Conservation (phyloP, 2,329 filamentous ascomycete species). For the Scytalidium lignicola region DNA sequence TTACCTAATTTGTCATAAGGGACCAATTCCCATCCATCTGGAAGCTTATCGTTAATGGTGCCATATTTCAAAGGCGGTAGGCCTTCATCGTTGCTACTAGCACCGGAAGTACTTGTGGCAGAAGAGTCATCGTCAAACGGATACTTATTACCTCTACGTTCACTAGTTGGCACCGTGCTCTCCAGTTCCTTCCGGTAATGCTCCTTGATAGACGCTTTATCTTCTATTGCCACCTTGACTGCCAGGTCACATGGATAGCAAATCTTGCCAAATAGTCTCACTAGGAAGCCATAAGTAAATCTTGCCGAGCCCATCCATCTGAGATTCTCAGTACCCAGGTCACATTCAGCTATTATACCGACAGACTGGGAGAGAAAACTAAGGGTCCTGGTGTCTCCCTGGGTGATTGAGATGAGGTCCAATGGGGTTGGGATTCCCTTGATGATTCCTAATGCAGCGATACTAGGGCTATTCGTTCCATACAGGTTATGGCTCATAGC, state of each 20-base stretch:
- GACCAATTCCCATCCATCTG: constrained; percentile 69
- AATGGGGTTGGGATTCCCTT: constrained; percentile 82
- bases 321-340: constrained; percentile 83
- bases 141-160: constrained; percentile 23
- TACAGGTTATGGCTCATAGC: constrained; percentile 88
- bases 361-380: constrained; percentile 90
- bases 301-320: constrained; percentile 87
- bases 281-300: constrained; percentile 81
- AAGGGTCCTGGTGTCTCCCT: constrained; percentile 66
- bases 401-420: constrained; percentile 83
- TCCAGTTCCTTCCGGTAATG: constrained; percentile 56
- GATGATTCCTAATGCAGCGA: constrained; percentile 77
- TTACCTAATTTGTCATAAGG: constrained; percentile 77
- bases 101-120: constrained; percentile 5
- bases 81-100: constrained; percentile 35
- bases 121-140: constrained; percentile 28
- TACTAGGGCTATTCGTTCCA: constrained; percentile 68
- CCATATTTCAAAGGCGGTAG: constrained; percentile 75
- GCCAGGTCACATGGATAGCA: constrained; percentile 87
- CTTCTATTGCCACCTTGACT: constrained; percentile 73
- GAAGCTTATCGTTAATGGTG: constrained; percentile 71
- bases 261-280: constrained; percentile 68
- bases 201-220: constrained; percentile 68
- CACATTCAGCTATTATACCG: constrained; percentile 84
- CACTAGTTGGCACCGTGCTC: constrained; percentile 21